Evolutionary conservation across 129 eudicot genomes (phyloP).

Genomic region (Arctium minus): DNA sequence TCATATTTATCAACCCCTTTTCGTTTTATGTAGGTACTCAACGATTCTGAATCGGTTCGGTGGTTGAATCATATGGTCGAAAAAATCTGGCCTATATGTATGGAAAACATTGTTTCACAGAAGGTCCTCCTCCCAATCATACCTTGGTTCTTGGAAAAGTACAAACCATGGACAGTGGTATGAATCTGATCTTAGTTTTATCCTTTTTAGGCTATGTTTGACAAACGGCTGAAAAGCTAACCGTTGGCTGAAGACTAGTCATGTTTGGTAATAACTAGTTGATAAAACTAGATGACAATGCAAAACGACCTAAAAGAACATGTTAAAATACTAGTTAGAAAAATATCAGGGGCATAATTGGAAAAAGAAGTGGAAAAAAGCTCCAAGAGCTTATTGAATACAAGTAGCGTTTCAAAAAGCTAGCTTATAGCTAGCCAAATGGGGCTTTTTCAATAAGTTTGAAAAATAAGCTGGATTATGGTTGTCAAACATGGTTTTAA

Average conservation of each 20-base stretch:
- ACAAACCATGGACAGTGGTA: slow-evolving; percentile 98
- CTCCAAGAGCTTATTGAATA: not conserved
- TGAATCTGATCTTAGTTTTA: slow-evolving; percentile 11
- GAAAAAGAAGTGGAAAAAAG: not conserved
- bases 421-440: not conserved
- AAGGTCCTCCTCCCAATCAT: slow-evolving; percentile 75
- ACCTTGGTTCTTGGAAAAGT: slow-evolving; percentile 96
- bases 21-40: slow-evolving; percentile 50
- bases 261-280: not conserved
- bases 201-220: not conserved
- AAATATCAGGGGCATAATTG: not conserved
- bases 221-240: not conserved
- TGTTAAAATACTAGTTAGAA: not conserved
- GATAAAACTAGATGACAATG: not conserved
- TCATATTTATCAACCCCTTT: not conserved
- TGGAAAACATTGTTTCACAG: slow-evolving; percentile 89
- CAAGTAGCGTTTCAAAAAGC: not conserved
- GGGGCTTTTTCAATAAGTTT: not conserved
- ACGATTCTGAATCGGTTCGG: slow-evolving; percentile 86
- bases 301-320: not conserved
- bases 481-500: not conserved
- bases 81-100: slow-evolving; percentile 83
- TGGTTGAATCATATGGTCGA: slow-evolving; percentile 93
- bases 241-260: too few relatives aligned
- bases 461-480: not conserved